phyloP scores from a whole-genome alignment of 208 protist genomes.

The Acanthamoeba royreba region DNA sequence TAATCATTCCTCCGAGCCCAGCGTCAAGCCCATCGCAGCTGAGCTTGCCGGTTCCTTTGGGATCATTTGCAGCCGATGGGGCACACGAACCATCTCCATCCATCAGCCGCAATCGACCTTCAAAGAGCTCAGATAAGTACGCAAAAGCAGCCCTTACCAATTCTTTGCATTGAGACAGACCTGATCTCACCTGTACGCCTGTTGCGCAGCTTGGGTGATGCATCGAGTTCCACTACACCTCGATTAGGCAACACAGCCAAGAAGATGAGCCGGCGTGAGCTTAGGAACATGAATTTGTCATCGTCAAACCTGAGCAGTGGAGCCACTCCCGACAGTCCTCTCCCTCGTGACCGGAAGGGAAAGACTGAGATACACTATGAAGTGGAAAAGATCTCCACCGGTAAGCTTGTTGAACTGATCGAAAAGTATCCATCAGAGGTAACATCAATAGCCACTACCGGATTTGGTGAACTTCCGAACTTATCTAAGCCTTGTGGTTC shows the following conservation, averaged over 20 bases:
- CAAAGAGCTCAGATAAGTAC: background rate
- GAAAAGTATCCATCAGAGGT: background rate
- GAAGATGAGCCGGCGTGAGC: background rate
- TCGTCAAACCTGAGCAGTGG: background rate
- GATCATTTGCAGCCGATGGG: too few species aligned
- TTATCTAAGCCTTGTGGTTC: background rate
- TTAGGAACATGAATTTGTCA: background rate
- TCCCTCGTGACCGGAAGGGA: background rate
- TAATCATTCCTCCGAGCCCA: too few species aligned
- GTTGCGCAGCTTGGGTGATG: background rate
- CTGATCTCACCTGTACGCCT: too few species aligned
- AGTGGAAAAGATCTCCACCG: background rate
- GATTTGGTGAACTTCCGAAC: background rate
- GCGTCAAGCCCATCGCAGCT: background rate
- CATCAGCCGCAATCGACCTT: background rate
- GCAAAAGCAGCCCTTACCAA: too few species aligned
- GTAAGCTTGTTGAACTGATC: background rate
- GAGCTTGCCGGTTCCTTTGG: too few species aligned
- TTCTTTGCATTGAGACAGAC: too few species aligned
- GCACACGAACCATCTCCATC: background rate
- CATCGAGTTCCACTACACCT: too few species aligned
- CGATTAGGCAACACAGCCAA: background rate
- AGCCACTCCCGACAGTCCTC: background rate
- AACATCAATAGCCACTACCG: background rate
- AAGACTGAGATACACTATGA: conserved; percentile 1